Percentiles rank a stretch among this genome's conserved stretches.
Conservation (phyloP, 2,329 filamentous ascomycete species). For the Endoconidiophora laricicola region DNA sequence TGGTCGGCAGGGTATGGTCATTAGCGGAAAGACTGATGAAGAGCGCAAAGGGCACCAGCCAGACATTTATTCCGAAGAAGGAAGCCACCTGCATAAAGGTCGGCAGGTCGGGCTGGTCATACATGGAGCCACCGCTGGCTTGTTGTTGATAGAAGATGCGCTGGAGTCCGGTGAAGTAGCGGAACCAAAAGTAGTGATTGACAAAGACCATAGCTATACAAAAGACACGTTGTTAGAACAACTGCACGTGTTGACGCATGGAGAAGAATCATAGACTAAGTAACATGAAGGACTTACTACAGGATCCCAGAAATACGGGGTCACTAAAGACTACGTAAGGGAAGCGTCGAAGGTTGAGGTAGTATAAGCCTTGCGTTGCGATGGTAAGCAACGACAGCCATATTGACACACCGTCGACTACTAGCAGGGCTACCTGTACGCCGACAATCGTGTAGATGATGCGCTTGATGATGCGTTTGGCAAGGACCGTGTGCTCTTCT, state of each 20-base stretch:
- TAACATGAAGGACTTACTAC: slow-evolving; percentile 36
- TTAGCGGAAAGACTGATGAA: slow-evolving; percentile 90
- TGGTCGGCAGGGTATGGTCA: slow-evolving; percentile 86
- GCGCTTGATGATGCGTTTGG: slow-evolving; percentile 68
- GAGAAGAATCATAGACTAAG: background rate
- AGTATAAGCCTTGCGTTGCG: slow-evolving; percentile 66
- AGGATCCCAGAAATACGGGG: slow-evolving; percentile 71
- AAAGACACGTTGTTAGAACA: background rate
- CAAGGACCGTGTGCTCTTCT: slow-evolving; percentile 88
- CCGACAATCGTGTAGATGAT: slow-evolving; percentile 72
- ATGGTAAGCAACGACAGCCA: slow-evolving; percentile 58
- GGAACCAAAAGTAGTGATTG: slow-evolving; percentile 95
- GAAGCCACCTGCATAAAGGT: slow-evolving; percentile 88
- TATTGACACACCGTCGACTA: slow-evolving; percentile 77
- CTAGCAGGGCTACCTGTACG: slow-evolving; percentile 55
- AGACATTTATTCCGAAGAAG: slow-evolving; percentile 91
- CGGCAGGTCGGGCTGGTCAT: slow-evolving; percentile 49
- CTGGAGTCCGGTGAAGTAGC: slow-evolving; percentile 61
- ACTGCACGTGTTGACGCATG: background rate
- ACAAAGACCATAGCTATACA: slow-evolving; percentile 57
- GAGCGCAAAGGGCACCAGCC: slow-evolving; percentile 86
- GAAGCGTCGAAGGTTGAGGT: slow-evolving; percentile 64
- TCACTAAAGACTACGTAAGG: slow-evolving; percentile 72
- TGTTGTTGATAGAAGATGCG: slow-evolving; percentile 32
- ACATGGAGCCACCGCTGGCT: slow-evolving; percentile 32